Evolutionary conservation across 1,284 basidiomycete species (phyloP), one percentile per base, ranked within the genome.

Genomic region (Malassezia brasiliensis): DNA sequence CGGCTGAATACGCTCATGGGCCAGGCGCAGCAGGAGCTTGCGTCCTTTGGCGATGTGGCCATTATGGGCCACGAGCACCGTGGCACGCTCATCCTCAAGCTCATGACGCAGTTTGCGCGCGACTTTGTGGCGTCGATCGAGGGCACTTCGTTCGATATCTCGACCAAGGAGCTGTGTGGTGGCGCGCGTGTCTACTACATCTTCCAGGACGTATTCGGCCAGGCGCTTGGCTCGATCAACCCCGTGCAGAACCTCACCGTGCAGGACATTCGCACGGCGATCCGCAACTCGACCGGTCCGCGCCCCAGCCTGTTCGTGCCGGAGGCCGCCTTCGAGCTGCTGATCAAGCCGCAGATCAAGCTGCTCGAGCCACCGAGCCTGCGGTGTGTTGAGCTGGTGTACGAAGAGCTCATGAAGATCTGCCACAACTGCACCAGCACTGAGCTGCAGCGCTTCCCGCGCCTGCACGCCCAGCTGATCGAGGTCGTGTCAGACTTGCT

Each of bases 281-380:
- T 98, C 65, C 83, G 94, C 39, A 99, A 99, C 75, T 96, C 91
- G 28, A 96, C 93, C 3, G 94, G 94, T 30, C 94, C 94, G 10
- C 78, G 94, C 47, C 91, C 94, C 10, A 94, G 89, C 68, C 78
- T 98, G 52, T 98, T 98, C 71, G 90, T 98, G 0, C 93, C 94
- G 3, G 94, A 98, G 76, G 84, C 90, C 50, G 94, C 94, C 0
- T 99, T 99, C 69, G 94, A 98, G 74, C 77, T 99, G 48, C 80
- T 99, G 52, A 90, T 99, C 67, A 98, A 98, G 76, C 94, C 94
- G 0, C 94, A 99, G 77, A 96, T 99, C 77, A 94, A 94, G 78
- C 80, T 98, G 31, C 79, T 99, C 57, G 91, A 96, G 76, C 82
- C 88, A 5, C 93, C 94, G 7, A 87, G 87, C 77, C 77, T 96